Evolutionary conservation across 2,329 filamentous ascomycete genomes (phyloP), one percentile per base, ranked within the genome.

Genomic region (Ceratocystiopsis sp.): DNA sequence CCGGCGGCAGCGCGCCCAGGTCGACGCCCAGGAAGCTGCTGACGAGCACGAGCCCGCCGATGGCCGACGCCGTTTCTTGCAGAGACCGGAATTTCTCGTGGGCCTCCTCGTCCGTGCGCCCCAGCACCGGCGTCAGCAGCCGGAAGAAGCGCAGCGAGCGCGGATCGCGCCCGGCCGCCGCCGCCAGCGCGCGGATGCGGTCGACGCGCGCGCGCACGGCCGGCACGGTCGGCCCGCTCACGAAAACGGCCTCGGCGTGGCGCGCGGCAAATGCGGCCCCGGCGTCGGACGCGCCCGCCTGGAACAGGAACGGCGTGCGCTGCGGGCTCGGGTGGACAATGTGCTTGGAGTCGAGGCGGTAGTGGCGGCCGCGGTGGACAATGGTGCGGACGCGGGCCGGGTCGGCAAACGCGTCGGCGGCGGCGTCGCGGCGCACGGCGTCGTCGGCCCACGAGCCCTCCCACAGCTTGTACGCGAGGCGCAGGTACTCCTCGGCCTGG

Each of bases 221-320:
- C 9, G 10, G 15, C 7, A 42, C 42, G 3, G 33, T 19, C 6
- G 39, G 45, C 21, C 37, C 37, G n/a, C 29, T 29, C 17, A 46
- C 40, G 25, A 44, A 46, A 6, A 46, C 21, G 11, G 46, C 46
- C 39, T 54, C 52, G 34, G 51, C 52, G 38, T 54, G 51, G 32
- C 43, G 44, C 10, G 50, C 47, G 2, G 50, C 52, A 42, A 53
- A 53, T 3, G 47, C 43, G 2, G 45, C 47, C 6, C 51, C 51
- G 6, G 52, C 50, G 18, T 34, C 39, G 13, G 52, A 53, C 9
- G 49, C 49, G 32, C 52, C 51, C 7, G 51, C 51, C 39, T 53
- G 50, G 39, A 52, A 52, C 18, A 54, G 43, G 1, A 54, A 46
- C 2, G 51, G 52, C 3, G 52, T 53, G 32, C 47, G 47, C 38